Evolutionary conservation across 345 rosid genomes (phyloP), one percentile per base, ranked within the genome.

Genomic region (Angophora floribunda): DNA sequence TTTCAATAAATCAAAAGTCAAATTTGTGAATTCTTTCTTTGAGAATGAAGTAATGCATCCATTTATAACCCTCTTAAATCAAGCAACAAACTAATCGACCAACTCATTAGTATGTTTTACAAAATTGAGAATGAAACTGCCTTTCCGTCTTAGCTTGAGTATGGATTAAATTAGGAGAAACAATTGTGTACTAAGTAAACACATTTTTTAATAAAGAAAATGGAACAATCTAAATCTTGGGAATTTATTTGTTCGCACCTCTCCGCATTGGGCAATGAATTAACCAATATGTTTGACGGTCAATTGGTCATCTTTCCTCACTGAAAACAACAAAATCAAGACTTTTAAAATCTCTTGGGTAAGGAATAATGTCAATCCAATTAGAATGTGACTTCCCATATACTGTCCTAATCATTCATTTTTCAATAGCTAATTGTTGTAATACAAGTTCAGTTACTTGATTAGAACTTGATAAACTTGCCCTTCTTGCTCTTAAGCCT

Each of bases 331-430:
- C 3, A 36, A n/a, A 63, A 11, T 63, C 2, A 0, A 13, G 36
- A 63, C 16, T 63, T 7, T 13, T 12, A 12, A 63, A n/a, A n/a
- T 63, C 5, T 63, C 32, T 3, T 13, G 10, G 19, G 19, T 13
- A 32, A 63, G 9, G 75, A n/a, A n/a, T n/a, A n/a, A 36, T 63
- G 36, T 63, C 75, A 63, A 63, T 13, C 19, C 36, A 63, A 7
- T 63, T 5, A 13, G 4, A n/a, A 6, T n/a, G 9, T n/a, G 9
- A 19, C 41, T 63, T 63, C 75, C 4, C 1, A 0, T n/a, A 0
- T 63, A 13, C 4, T 13, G 0, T 4, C 32, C 7, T 61, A 12
- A 28, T 32, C 70, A 61, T 63, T 59, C 70, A 2, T 63, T 5
- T n/a, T 9, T 63, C 3, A 8, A 8, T n/a, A 13, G 2, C 36